Evolutionary conservation across 2,329 filamentous ascomycete genomes (phyloP).

Genomic region (Dothideomycetes sp.): DNA sequence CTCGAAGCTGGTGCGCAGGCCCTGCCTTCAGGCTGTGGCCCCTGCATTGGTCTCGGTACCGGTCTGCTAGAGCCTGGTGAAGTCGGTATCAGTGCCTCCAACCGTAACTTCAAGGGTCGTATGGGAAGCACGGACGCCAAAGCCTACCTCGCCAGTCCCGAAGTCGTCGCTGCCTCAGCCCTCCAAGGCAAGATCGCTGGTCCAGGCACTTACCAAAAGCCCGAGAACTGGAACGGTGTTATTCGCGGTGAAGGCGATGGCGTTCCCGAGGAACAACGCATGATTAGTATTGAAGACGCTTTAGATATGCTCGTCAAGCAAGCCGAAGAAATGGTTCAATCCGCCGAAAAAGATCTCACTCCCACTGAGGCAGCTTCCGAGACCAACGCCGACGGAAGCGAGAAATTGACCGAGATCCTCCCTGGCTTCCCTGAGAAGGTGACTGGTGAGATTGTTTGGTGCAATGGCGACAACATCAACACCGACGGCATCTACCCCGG

Average conservation of each 20-base stretch:
- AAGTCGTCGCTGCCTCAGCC: conserved; percentile 86
- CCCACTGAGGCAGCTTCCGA: conserved; percentile 20
- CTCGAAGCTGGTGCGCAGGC: conserved; percentile 67
- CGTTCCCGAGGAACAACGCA: conserved; percentile 52
- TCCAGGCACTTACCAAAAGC: conserved; percentile 68
- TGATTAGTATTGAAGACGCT: conserved; percentile 58
- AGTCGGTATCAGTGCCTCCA: conserved; percentile 72
- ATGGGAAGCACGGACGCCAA: conserved; percentile 76
- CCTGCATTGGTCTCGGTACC: conserved; percentile 76
- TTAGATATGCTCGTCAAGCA: conserved; percentile 63
- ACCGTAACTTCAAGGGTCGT: conserved; percentile 84
- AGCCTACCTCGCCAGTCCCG: conserved; percentile 80
- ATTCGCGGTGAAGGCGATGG: conserved; percentile 64
- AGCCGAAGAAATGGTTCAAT: conserved; percentile 53
- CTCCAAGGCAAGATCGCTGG: conserved; percentile 63
- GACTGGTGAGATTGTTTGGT: conserved; percentile 78
- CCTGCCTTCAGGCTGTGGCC: conserved; percentile 66
- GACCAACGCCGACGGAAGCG: conserved; percentile 24
- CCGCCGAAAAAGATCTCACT: conserved; percentile 41
- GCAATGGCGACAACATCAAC: conserved; percentile 77
- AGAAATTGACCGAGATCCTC: conserved; percentile 57
- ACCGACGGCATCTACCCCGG: conserved; percentile 90
- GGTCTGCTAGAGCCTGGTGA: conserved; percentile 79
- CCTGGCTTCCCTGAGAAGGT: conserved; percentile 81
- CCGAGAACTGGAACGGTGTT: conserved; percentile 58